A percentile compares a stretch with the other conserved stretches of the same genome.
Conservation (phyloP, 768 basidiomycete genomes). For the Tylopilus rubrobrunneus region DNA sequence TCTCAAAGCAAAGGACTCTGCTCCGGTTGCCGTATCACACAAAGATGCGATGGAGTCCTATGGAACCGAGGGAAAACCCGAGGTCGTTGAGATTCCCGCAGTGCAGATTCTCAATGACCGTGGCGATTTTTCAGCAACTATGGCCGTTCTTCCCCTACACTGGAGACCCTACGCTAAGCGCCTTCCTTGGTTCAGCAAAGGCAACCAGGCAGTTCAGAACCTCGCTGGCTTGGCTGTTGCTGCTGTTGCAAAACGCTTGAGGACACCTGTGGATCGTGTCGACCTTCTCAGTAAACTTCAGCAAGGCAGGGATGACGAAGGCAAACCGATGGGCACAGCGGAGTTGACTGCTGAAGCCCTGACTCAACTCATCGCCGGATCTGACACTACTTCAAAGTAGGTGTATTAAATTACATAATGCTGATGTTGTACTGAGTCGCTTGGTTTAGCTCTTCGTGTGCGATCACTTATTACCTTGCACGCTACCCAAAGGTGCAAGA, state of each 20-base stretch:
- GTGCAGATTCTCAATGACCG: constrained; percentile 84
- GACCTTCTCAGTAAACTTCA: constrained; percentile 84
- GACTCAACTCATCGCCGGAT: constrained; percentile 84
- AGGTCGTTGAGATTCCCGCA: constrained; percentile 67
- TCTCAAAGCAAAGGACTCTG: constrained; percentile 64
- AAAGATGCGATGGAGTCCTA: constrained; percentile 53
- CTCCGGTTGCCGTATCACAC: constrained; percentile 59
- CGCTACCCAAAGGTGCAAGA: constrained; percentile 57
- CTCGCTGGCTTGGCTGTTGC: constrained; percentile 78
- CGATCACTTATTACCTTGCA: constrained; percentile 83
- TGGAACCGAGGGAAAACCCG: constrained; percentile 41
- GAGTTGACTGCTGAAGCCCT: constrained; percentile 88
- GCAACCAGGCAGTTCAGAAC: constrained; percentile 60
- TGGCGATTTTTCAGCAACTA: constrained; percentile 81
- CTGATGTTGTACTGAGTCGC: background rate
- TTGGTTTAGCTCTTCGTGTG: constrained; percentile 71
- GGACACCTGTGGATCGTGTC: constrained; percentile 63
- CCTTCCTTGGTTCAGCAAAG: constrained; percentile 75
- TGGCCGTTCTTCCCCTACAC: constrained; percentile 72
- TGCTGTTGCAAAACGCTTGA: constrained; percentile 74
- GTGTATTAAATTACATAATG: constrained; percentile 15
- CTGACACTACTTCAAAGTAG: constrained; percentile 91
- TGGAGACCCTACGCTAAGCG: constrained; percentile 63
- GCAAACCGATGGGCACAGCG: constrained; percentile 72
- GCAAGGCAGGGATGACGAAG: constrained; percentile 68